Evolutionary conservation across 768 basidiomycete genomes (phyloP).

Genomic region (Lactifluus rugatus): DNA sequence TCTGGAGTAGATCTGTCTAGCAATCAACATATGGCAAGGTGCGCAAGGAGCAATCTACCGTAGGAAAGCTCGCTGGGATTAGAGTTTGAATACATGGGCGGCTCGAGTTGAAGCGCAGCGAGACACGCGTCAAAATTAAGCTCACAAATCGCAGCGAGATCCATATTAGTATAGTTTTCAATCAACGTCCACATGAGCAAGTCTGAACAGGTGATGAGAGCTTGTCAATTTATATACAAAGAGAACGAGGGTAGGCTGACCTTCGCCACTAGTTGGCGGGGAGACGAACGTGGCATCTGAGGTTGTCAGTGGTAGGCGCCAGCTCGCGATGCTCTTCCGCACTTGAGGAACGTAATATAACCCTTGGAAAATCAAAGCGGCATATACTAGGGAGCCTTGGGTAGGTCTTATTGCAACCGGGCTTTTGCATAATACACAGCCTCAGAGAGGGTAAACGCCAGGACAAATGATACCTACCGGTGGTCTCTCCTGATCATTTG

Average conservation of each 20-base stretch:
- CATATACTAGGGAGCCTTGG: conserved; percentile 41
- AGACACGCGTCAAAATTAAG: conserved; percentile 46
- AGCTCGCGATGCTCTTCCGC: conserved; percentile 33
- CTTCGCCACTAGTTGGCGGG: conserved; percentile 28
- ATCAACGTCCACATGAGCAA: conserved; percentile 45
- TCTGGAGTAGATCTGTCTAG: conserved; percentile 40
- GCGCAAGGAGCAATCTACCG: not conserved
- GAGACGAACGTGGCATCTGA: conserved; percentile 18
- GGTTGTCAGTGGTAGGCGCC: conserved; percentile 21
- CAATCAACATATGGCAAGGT: conserved; percentile 13
- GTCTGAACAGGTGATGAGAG: conserved; percentile 26
- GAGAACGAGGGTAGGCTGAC: conserved; percentile 22
- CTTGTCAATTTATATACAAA: conserved; percentile 11
- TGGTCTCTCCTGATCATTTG: conserved; percentile 46
- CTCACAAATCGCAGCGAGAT: conserved; percentile 49
- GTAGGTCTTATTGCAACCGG: conserved; percentile 63
- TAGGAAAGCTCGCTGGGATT: conserved; percentile 35
- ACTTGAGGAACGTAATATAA: conserved; percentile 68
- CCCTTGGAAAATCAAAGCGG: conserved; percentile 53
- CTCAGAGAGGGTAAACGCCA: not conserved
- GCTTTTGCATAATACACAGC: conserved; percentile 28
- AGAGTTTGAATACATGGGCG: conserved; percentile 29
- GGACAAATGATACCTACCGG: conserved; percentile 33
- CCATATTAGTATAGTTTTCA: conserved; percentile 62
- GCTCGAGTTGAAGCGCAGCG: conserved; percentile 35